Conservation (phyloP, 2,329 filamentous ascomycete species). For the Cylindrodendrum hubeiense region DNA sequence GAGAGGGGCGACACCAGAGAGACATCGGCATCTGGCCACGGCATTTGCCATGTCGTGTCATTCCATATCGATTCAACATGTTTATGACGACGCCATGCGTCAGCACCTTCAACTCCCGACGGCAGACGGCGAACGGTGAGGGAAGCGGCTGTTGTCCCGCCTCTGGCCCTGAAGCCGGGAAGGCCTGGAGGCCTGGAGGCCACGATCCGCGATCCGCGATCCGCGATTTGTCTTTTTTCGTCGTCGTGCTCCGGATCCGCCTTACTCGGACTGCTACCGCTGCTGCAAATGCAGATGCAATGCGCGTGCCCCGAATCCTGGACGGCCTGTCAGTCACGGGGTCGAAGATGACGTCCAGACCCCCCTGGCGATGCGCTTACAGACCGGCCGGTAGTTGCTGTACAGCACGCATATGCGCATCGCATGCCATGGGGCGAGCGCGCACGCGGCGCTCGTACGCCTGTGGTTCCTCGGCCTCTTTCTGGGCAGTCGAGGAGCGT, state of each 20-base stretch:
- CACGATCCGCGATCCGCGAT: not conserved
- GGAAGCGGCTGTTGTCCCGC: not conserved
- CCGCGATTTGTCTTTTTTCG: not conserved
- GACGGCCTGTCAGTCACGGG: conserved; percentile 27
- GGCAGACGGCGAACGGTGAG: not conserved
- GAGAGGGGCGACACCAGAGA: not conserved
- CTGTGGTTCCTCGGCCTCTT: not conserved
- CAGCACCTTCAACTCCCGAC: not conserved
- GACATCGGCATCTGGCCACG: not conserved
- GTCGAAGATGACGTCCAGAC: conserved; percentile 19
- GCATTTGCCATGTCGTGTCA: not conserved
- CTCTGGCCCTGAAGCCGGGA: not conserved
- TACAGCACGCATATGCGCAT: not conserved
- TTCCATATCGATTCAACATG: not conserved
- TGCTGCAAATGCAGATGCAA: not conserved
- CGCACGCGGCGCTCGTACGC: no score
- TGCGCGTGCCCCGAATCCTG: not conserved
- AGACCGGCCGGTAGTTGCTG: not conserved
- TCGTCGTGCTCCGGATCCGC: not conserved
- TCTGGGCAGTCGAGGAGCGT: no score
- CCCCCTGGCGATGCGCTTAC: not conserved
- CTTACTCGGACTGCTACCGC: not conserved
- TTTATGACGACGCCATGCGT: conserved; percentile 18
- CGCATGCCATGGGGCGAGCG: no score
- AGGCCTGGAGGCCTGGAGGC: not conserved